These are phyloP conservation scores for Wickerhamiella sergipiensis DNA, from an alignment of 805 yeast species.

Conservation along the genomic window DNA sequence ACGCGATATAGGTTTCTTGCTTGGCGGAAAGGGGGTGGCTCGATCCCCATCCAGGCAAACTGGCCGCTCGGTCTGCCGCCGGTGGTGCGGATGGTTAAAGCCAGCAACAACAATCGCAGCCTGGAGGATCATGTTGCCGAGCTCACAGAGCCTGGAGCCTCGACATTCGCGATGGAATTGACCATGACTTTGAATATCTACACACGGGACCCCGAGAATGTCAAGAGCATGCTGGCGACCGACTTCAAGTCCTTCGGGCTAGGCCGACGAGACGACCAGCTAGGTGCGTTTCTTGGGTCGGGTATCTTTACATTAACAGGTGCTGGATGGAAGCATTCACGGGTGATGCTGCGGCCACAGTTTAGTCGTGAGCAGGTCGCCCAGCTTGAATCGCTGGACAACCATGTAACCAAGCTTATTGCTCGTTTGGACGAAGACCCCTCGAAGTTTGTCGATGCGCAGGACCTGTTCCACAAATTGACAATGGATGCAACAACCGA, in stretches of 20 bases:
- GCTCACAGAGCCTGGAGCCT: not conserved
- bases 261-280: conserved; percentile 17
- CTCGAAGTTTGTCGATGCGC: conserved; percentile 10
- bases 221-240: conserved; percentile 21
- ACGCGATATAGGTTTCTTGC: not conserved
- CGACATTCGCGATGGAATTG: conserved; percentile 1
- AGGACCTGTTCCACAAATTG: conserved; percentile 12
- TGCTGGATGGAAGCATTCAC: conserved; percentile 26
- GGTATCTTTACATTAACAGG: conserved; percentile 28
- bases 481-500: conserved; percentile 22
- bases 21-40: not conserved
- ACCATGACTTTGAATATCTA: conserved; percentile 9
- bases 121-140: not conserved
- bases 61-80: not conserved
- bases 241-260: conserved; percentile 22
- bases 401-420: conserved; percentile 19
- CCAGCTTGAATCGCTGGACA: conserved; percentile 17
- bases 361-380: conserved; percentile 24
- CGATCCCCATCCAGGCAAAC: not conserved
- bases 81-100: not conserved
- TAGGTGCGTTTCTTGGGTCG: conserved; percentile 22
- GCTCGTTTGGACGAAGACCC: conserved; percentile 1
- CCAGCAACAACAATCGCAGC: not conserved
- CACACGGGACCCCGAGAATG: conserved; percentile 21
- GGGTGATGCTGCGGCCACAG: conserved; percentile 27